Evolutionary conservation across 179 eudicot species (phyloP).

Genomic region (Vitellaria paradoxa): DNA sequence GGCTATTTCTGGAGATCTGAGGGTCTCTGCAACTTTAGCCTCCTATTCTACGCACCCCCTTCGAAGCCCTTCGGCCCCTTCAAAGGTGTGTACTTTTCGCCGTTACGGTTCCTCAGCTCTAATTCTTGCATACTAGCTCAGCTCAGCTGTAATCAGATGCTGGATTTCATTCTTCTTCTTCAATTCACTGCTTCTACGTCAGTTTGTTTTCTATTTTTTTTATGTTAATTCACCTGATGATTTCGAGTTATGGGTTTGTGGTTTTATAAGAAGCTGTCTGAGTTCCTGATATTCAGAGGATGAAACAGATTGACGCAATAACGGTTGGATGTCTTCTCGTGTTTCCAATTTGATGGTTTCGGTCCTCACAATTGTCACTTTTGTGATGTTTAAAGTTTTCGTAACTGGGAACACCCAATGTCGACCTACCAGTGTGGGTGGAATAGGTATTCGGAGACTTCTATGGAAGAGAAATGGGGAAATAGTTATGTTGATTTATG

Average conservation of each 20-base stretch:
- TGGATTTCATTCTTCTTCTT: neutral
- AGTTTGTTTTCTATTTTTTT: neutral
- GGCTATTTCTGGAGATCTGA: slow-evolving; percentile 74
- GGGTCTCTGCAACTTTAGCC: slow-evolving; percentile 58
- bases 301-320: neutral
- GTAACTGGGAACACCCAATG: too few relatives aligned
- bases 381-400: neutral
- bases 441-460: too few relatives aligned
- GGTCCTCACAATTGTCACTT: neutral
- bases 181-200: neutral
- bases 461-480: too few relatives aligned
- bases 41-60: slow-evolving; percentile 43
- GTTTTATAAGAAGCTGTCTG: neutral
- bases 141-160: neutral
- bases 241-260: neutral
- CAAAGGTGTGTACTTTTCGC: slow-evolving; percentile 43
- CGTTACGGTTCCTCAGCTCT: neutral
- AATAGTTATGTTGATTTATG: too few relatives aligned
- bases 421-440: too few relatives aligned
- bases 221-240: neutral
- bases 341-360: neutral
- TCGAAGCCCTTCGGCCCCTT: slow-evolving; percentile 33
- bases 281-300: neutral
- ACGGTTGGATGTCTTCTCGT: neutral
- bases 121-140: neutral